A percentile compares a stretch with the other conserved stretches of the same genome.
Conservation (phyloP, 164 flowering plant species). For the Buxus sempervirens region DNA sequence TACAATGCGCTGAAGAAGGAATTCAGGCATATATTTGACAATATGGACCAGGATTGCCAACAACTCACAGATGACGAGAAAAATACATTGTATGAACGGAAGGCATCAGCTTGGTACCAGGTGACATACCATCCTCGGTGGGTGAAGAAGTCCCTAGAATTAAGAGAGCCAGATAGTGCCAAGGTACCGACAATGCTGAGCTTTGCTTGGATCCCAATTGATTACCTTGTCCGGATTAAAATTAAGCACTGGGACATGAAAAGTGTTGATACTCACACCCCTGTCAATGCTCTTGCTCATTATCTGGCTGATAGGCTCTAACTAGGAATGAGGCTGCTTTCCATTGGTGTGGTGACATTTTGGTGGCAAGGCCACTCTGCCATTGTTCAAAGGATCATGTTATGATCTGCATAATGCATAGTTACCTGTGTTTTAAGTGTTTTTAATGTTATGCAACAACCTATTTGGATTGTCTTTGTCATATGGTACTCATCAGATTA, state of each 20-base stretch:
- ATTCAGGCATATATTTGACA: conserved; percentile 56
- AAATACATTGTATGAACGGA: conserved; percentile 52
- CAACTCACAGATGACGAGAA: conserved; percentile 51
- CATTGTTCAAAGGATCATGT: conserved; percentile 16
- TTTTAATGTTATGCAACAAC: too few relatives aligned
- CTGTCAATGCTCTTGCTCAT: conserved; percentile 51
- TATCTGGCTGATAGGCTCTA: conserved; percentile 54
- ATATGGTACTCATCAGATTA: too few relatives aligned
- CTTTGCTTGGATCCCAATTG: conserved; percentile 91
- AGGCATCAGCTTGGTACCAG: conserved; percentile 97
- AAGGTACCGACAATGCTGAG: conserved; percentile 46
- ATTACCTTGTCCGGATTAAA: conserved; percentile 82
- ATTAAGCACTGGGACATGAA: conserved; percentile 29
- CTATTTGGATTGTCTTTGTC: too few relatives aligned
- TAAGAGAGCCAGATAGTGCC: conserved; percentile 36
- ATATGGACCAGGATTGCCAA: conserved; percentile 32
- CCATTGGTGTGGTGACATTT: background rate
- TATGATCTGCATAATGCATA: background rate
- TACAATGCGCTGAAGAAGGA: conserved; percentile 64
- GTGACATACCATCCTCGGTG: conserved; percentile 80
- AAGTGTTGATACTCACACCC: conserved; percentile 39
- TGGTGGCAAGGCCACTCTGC: conserved; percentile 74
- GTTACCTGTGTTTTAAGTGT: background rate
- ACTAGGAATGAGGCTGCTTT: conserved; percentile 9
- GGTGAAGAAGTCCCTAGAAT: conserved; percentile 44